These are phyloP conservation scores for Diaporthe velutina DNA, from an alignment of 2,329 filamentous ascomycete genomes.

Conservation along the genomic window DNA sequence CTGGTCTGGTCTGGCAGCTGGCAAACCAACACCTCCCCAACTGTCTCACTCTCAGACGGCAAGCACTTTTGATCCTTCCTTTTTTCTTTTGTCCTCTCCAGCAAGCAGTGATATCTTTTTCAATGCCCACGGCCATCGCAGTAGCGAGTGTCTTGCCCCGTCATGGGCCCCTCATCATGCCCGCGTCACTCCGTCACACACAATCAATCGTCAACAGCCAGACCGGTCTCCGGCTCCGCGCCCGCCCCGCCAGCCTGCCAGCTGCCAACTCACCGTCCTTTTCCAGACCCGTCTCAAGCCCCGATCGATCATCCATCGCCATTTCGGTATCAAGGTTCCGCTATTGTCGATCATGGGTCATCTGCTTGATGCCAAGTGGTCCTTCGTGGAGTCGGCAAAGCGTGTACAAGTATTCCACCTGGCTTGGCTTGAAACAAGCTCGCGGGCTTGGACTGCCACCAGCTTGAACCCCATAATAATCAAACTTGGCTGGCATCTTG, in stretches of 20 bases:
- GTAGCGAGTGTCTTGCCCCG: neutral
- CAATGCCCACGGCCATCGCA: neutral
- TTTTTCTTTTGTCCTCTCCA: neutral
- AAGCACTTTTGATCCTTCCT: neutral
- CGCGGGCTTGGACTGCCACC: slow-evolving; percentile 12
- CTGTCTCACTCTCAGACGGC: slow-evolving; percentile 17
- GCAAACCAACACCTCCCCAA: neutral
- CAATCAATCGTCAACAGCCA: slow-evolving; percentile 5
- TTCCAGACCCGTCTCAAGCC: slow-evolving; percentile 1
- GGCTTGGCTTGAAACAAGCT: slow-evolving; percentile 32
- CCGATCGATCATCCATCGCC: slow-evolving; percentile 20
- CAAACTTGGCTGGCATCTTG: neutral
- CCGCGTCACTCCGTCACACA: slow-evolving; percentile 16
- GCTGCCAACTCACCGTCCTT: slow-evolving; percentile 24
- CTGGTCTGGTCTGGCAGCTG: neutral
- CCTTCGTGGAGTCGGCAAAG: slow-evolving; percentile 10
- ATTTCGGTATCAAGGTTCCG: slow-evolving; percentile 21
- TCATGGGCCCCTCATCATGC: neutral
- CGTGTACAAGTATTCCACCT: neutral
- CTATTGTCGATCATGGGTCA: slow-evolving; percentile 32
- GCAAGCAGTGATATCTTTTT: slow-evolving; percentile 4
- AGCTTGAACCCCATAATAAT: slow-evolving; percentile 13
- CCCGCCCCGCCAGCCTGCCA: neutral
- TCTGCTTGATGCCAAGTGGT: slow-evolving; percentile 29
- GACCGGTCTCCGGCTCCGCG: slow-evolving; percentile 27